Base-by-base conservation (phyloP, 176 grass and related monocot species). In the Tuctoria greenei region DNA sequence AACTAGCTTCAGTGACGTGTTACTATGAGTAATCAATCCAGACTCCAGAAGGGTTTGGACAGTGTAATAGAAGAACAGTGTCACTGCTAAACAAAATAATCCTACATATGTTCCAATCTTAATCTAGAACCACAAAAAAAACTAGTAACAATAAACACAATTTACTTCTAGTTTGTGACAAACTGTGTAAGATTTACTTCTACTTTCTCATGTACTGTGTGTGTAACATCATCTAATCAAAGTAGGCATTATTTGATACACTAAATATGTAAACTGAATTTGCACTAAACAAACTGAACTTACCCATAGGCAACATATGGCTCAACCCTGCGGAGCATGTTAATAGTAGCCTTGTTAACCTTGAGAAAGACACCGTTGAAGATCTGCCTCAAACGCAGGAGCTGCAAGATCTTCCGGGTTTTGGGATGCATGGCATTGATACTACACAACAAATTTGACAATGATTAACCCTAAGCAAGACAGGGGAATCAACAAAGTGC, bases 281-380 rank as follows among this genome's bases (percentile, higher is more conserved):
- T 20, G 5, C 24, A 38, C 39, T 67, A 67, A 18, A 41, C 17
- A 10, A 45, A 45, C 26, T 17, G 14, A 55, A 63, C 41, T 6
- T 86, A 98, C 95, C 95, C 95, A 73, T 94, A 98, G 11, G 95
- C 93, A 51, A 98, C 95, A 76, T 98, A 98, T 21, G 95, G 95
- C 72, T 98, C 95, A 15, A 98, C 95, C 64, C 95, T 83, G 37
- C 89, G 86, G 11, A 97, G 42, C 93, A 93, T 97, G 86, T 97
- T 97, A 41, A 97, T 85, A n/a, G 91, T 93, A 21, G 94, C 91
- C 84, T 93, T 97, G 84, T 97, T 97, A 62, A 97, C 94, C 79
- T 98, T 98, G 9, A 98, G 59, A 65, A 98, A 98, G 45, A 94
- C 95, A 12, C 95, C 91, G 71, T 94, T 94, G 52, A 93, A 98